Conservation (phyloP, 345 rosid species). For the rapeseed (Brassica napus) region DNA sequence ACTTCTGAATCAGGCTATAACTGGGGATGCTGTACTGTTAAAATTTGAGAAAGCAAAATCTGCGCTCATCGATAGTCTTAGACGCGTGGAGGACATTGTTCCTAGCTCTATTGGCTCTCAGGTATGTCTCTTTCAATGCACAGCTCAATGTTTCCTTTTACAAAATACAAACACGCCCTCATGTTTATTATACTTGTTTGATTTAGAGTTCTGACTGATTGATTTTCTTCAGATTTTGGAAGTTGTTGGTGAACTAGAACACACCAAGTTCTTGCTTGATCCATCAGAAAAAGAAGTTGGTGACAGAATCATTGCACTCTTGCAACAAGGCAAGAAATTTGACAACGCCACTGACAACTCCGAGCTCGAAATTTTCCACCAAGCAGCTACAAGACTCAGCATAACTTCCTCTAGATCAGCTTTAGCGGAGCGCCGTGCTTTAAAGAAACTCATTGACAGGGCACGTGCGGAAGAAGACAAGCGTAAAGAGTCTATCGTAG, state of each 20-base stretch:
- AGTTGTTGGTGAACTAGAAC: constrained; percentile 69
- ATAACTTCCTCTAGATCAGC: constrained; percentile 90
- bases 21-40: constrained; percentile 84
- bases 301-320: constrained; percentile 72
- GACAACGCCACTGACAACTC: constrained; percentile 56
- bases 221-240: constrained; percentile 68
- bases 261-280: constrained; percentile 60
- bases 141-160: neutral
- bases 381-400: constrained; percentile 72
- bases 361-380: constrained; percentile 94
- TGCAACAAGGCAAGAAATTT: constrained; percentile 88
- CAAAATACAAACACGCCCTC: neutral
- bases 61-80: constrained; percentile 80
- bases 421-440: constrained; percentile 85
- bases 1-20: constrained; percentile 63
- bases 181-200: neutral
- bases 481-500: constrained; percentile 91
- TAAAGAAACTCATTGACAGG: constrained; percentile 87
- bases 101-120: constrained; percentile 80
- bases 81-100: constrained; percentile 91
- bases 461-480: constrained; percentile 96
- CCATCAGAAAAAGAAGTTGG: constrained; percentile 92
- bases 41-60: constrained; percentile 77
- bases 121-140: constrained; percentile 40
- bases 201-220: too few relatives aligned